Percentiles rank a stretch among this genome's conserved stretches.
Evolutionary conservation across 2,329 filamentous ascomycete species (phyloP).

Genomic region (Pseudogymnoascus sp.): DNA sequence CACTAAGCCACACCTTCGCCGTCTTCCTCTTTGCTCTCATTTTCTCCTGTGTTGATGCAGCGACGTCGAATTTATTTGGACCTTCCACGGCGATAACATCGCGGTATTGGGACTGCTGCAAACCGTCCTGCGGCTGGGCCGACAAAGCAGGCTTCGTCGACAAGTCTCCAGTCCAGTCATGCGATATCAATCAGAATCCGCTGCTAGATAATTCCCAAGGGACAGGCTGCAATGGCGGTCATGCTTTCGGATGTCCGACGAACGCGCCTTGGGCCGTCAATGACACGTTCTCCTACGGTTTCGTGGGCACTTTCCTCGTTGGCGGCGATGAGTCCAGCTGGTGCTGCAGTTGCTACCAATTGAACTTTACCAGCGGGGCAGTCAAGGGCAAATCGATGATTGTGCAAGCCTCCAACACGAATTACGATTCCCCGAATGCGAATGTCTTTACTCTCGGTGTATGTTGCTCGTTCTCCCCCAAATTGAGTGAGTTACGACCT

Average conservation of each 20-base stretch:
- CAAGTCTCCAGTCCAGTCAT: conserved; percentile 44
- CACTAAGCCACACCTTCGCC: background rate
- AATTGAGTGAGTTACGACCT: background rate
- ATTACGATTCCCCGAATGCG: conserved; percentile 45
- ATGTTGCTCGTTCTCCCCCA: conserved; percentile 17
- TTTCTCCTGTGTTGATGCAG: background rate
- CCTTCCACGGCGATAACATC: conserved; percentile 23
- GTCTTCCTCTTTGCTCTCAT: background rate
- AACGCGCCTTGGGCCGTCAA: conserved; percentile 47
- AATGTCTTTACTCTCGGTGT: conserved; percentile 47
- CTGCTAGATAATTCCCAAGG: conserved; percentile 42
- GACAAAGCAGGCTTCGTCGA: conserved; percentile 47
- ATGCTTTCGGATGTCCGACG: conserved; percentile 46
- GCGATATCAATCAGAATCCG: conserved; percentile 48
- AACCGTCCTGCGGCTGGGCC: conserved; percentile 58
- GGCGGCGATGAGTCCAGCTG: conserved; percentile 39
- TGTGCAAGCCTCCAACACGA: conserved; percentile 55
- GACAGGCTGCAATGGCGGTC: conserved; percentile 49
- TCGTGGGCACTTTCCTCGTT: conserved; percentile 43
- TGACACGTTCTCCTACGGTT: conserved; percentile 46
- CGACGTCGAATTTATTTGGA: background rate
- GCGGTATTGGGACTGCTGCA: conserved; percentile 63
- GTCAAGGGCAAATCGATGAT: conserved; percentile 53
- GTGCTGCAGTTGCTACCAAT: conserved; percentile 53
- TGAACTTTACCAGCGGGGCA: conserved; percentile 51